Percentiles rank a stretch among this genome's conserved stretches.
Evolutionary conservation across 106 monocot species (phyloP).

Genomic region (Dendrobium catenatum): DNA sequence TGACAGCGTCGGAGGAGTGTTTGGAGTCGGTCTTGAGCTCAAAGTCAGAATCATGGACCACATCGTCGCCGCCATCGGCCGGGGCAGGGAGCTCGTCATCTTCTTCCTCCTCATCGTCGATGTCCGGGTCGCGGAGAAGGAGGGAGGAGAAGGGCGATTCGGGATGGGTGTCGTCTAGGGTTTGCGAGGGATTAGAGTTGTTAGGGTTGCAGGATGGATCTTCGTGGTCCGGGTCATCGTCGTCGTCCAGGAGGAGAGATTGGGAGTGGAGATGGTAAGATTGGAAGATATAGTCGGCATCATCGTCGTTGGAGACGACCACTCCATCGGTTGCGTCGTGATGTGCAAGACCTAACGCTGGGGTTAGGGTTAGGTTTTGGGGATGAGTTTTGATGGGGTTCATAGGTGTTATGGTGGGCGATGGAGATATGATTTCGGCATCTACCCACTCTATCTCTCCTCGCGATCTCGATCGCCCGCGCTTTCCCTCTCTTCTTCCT

Average conservation of each 20-base stretch:
- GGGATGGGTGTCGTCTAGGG: conserved; percentile 8
- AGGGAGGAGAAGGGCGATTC: conserved; percentile 21
- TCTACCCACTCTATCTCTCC: conserved; percentile 10
- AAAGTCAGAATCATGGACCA: conserved; percentile 10
- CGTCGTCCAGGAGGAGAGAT: conserved; percentile 39
- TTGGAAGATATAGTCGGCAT: conserved; percentile 25
- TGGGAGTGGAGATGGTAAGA: conserved; percentile 28
- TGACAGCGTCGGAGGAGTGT: conserved; percentile 6
- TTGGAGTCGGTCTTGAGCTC: conserved; percentile 9
- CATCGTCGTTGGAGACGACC: conserved; percentile 11
- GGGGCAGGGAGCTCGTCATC: conserved; percentile 10
- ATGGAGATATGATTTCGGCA: conserved; percentile 58
- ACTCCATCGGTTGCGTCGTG: neutral
- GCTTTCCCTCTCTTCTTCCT: conserved; percentile 1
- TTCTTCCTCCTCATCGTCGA: conserved; percentile 33
- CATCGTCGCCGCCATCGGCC: conserved; percentile 6
- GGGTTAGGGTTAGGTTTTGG: conserved; percentile 10
- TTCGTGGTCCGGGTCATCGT: conserved; percentile 23
- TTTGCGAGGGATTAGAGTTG: conserved; percentile 7
- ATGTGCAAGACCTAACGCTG: conserved; percentile 18
- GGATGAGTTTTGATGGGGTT: conserved; percentile 32
- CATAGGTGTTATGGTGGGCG: conserved; percentile 54
- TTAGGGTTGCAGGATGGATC: neutral
- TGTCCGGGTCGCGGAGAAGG: conserved; percentile 16
- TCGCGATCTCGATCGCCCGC: neutral